Conservation (phyloP, 345 rosid species). For the Carallia brachiata region DNA sequence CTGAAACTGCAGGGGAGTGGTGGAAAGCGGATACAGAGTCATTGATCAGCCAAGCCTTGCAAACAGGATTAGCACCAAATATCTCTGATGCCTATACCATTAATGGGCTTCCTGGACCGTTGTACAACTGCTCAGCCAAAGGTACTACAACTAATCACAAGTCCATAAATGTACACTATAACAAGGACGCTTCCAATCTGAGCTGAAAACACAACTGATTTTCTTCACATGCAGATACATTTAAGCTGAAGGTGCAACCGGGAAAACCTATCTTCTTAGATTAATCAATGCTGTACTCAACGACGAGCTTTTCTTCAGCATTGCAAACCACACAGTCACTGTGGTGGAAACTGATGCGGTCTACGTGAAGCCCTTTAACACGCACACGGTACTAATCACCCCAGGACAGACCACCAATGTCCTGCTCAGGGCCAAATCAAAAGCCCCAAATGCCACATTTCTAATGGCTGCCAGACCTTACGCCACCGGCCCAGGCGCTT, state of each 20-base stretch:
- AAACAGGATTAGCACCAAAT: constrained; percentile 52
- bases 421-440: constrained; percentile 44
- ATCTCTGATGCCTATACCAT: constrained; percentile 53
- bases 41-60: constrained; percentile 45
- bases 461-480: constrained; percentile 45
- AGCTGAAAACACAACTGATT: background rate
- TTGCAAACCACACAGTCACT: constrained; percentile 63
- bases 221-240: constrained; percentile 38
- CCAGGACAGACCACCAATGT: constrained; percentile 79
- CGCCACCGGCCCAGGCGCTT: constrained; percentile 39
- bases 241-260: constrained; percentile 49
- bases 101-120: constrained; percentile 53
- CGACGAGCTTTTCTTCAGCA: constrained; percentile 68
- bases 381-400: constrained; percentile 46
- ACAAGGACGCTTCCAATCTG: too few species aligned
- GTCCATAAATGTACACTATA: too few species aligned
- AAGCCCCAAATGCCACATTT: constrained; percentile 29
- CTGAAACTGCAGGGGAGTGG: constrained; percentile 44
- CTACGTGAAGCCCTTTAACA: constrained; percentile 64
- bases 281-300: constrained; percentile 54
- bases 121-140: constrained; percentile 42
- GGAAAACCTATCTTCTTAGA: constrained; percentile 48
- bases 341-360: constrained; percentile 69
- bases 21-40: constrained; percentile 53
- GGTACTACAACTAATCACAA: constrained; percentile 20